Conservation (phyloP, 345 rosid genomes). For the Brassica cretica region DNA sequence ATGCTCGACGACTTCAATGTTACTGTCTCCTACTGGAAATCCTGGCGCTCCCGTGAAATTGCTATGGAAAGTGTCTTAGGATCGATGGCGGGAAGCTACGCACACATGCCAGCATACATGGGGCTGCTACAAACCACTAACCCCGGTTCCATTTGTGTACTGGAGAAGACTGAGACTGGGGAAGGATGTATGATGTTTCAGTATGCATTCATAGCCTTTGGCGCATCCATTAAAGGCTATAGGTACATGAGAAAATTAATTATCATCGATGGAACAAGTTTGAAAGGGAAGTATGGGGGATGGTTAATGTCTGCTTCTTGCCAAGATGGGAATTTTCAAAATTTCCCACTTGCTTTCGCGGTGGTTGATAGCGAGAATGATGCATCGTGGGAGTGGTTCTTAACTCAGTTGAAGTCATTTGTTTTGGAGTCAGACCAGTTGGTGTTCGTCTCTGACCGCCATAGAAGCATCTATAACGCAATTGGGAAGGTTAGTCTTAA, state of each 20-base stretch:
- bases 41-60: neutral
- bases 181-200: neutral
- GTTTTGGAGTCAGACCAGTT: too few relatives aligned
- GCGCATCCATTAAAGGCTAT: neutral
- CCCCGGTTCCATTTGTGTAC: neutral
- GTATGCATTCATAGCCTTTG: neutral
- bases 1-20: neutral
- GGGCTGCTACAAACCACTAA: neutral
- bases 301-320: neutral
- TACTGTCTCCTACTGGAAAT: neutral
- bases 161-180: neutral
- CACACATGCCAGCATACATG: neutral
- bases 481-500: too few relatives aligned
- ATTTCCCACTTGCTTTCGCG: neutral
- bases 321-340: neutral
- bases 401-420: neutral
- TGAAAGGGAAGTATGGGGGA: neutral
- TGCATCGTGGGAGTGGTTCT: neutral
- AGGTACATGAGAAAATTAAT: neutral
- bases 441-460: too few relatives aligned
- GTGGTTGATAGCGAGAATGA: neutral
- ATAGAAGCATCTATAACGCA: too few relatives aligned
- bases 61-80: neutral
- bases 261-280: neutral
- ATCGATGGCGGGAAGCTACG: neutral